Evolutionary conservation across 257 asterid genomes (phyloP), one percentile per base, ranked within the genome.

Genomic region (Petunia secreta): DNA sequence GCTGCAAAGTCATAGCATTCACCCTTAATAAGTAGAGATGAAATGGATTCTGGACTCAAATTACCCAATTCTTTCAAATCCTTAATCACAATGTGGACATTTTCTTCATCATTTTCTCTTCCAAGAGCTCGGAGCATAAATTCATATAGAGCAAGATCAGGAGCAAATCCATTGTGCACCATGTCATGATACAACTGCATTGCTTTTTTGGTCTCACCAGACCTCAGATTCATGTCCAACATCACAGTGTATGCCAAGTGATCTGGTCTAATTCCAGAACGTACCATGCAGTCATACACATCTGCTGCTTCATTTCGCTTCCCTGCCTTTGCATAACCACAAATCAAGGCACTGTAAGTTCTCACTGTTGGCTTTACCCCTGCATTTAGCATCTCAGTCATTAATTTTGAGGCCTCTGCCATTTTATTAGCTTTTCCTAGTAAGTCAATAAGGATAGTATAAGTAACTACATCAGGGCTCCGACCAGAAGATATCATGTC

Each of bases 261-360:
- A 81, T 95, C 99, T 4, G 97, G 95, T 82, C 83, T 92, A 79
- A 95, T 93, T 74, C 99, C 99, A 83, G 97, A 87, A 48, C 92
- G 89, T 53, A 82, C 85, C 99, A 95, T 93, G 91, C 93, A 89
- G 43, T 87, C 78, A 75, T 90, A 95, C 82, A 87, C 81, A 85
- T 92, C 95, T 66, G 88, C 95, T 25, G 99, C 98, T 79, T 91
- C 91, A 78, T 6, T 85, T 78, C 90, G 84, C 83, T 86, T 94
- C 53, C 99, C 98, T 58, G 90, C 84, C 86, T 89, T 93, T 55
- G 98, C 95, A 84, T 95, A 93, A 81, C 98, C 99, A 82, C 99
- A 95, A 78, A 95, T 91, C 87, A 95, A 87, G 74, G 97, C 98
- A 84, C 97, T 89, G 91, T 95, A 93, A 1, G 99, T 93, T 81